phyloP scores from a whole-genome alignment of 2,329 filamentous ascomycete genomes.

The Fusarium sulawesiense region DNA sequence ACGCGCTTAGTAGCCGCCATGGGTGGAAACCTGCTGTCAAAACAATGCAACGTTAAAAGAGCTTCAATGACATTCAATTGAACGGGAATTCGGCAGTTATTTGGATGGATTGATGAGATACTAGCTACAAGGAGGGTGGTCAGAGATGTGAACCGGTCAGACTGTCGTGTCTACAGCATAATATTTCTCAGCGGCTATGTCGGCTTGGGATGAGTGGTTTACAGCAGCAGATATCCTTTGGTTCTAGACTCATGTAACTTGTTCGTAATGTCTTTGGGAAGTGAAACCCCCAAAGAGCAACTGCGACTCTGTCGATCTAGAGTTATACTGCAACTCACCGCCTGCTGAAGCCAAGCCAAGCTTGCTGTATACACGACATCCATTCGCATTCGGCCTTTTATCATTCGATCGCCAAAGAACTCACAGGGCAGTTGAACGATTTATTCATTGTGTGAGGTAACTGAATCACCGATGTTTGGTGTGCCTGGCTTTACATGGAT shows the following conservation, averaged over 20 bases:
- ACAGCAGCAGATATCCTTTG: conserved; percentile 10
- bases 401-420: conserved; percentile 7
- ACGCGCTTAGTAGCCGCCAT: conserved; percentile 43
- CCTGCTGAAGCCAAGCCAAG: conserved; percentile 18
- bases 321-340: conserved; percentile 35
- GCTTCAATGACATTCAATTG: neutral
- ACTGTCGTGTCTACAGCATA: neutral
- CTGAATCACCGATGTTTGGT: conserved; percentile 16
- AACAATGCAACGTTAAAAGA: conserved; percentile 26
- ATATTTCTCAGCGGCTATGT: conserved; percentile 34
- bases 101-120: neutral
- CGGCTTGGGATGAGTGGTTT: conserved; percentile 34
- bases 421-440: conserved; percentile 1
- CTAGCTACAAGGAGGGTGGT: conserved; percentile 7
- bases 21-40: conserved; percentile 8
- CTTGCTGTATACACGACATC: neutral
- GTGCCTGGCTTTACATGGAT: conserved; percentile 7
- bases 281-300: conserved; percentile 30
- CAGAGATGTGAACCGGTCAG: neutral
- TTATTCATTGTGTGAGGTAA: conserved; percentile 47
- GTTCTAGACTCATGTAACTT: conserved; percentile 33
- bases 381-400: conserved; percentile 4
- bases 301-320: conserved; percentile 27
- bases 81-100: neutral
- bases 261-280: conserved; percentile 6